These are phyloP conservation scores for Neocucurbitaria cava DNA, from an alignment of 2,329 filamentous ascomycete species.

Conservation along the genomic window DNA sequence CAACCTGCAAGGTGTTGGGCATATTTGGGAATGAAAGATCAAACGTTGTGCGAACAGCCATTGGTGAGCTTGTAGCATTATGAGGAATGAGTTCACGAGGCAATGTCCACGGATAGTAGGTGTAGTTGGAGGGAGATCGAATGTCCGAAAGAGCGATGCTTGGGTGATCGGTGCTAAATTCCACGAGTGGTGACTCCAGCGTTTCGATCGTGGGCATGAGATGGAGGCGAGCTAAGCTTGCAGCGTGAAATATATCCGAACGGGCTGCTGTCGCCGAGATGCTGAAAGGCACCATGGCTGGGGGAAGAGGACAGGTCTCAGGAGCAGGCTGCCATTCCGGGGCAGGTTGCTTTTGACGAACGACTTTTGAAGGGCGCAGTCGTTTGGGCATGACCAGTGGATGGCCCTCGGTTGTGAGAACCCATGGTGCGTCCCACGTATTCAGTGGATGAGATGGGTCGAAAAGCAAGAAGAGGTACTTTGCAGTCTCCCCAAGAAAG, in stretches of 20 bases:
- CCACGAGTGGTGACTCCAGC: slow-evolving; percentile 63
- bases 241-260: slow-evolving; percentile 85
- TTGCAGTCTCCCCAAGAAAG: slow-evolving; percentile 94
- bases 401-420: slow-evolving; percentile 96
- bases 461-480: slow-evolving; percentile 93
- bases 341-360: not conserved
- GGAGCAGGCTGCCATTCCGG: slow-evolving; percentile 32
- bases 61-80: slow-evolving; percentile 77
- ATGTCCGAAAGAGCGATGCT: slow-evolving; percentile 63
- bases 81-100: slow-evolving; percentile 75
- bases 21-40: slow-evolving; percentile 70
- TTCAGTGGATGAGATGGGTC: slow-evolving; percentile 87
- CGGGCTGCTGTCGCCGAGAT: slow-evolving; percentile 82
- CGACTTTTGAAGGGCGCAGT: slow-evolving; percentile 30
- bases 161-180: slow-evolving; percentile 61
- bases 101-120: slow-evolving; percentile 92
- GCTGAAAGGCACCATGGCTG: slow-evolving; percentile 67
- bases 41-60: slow-evolving; percentile 74
- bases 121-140: slow-evolving; percentile 75
- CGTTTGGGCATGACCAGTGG: slow-evolving; percentile 78
- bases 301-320: slow-evolving; percentile 71
- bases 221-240: slow-evolving; percentile 82
- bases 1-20: slow-evolving; percentile 56
- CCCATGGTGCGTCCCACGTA: slow-evolving; percentile 81
- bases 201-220: slow-evolving; percentile 68